Percentiles rank a stretch among this genome's conserved stretches.
Evolutionary conservation across 2,329 filamentous ascomycete genomes (phyloP).

Genomic region (Cercospora canescens): DNA sequence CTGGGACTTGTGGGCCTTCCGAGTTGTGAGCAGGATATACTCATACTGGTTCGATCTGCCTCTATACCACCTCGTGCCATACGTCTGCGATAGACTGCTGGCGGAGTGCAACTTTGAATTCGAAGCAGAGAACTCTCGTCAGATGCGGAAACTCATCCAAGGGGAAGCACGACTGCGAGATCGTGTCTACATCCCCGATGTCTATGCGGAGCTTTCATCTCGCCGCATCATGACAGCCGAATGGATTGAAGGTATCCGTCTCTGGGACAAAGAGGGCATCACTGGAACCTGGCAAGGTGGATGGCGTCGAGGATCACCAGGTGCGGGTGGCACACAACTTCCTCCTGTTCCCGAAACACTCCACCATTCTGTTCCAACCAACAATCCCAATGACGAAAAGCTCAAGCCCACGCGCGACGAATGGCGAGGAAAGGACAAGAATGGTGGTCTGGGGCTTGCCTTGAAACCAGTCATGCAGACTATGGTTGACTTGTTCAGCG

Average conservation of each 20-base stretch:
- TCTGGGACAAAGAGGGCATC: conserved; percentile 89
- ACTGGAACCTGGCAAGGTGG: conserved; percentile 77
- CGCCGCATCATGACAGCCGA: conserved; percentile 88
- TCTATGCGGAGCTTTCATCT: conserved; percentile 80
- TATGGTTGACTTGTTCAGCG: conserved; percentile 95
- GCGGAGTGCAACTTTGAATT: conserved; percentile 94
- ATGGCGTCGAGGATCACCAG: conserved; percentile 73
- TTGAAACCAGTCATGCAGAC: conserved; percentile 91
- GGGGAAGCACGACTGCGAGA: conserved; percentile 73
- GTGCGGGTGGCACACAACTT: conserved; percentile 68
- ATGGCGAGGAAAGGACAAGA: conserved; percentile 72
- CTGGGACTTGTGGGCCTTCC: conserved; percentile 96
- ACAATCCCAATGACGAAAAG: conserved; percentile 56
- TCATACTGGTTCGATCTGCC: conserved; percentile 91
- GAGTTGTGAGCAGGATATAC: conserved; percentile 80
- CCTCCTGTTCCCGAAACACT: conserved; percentile 44
- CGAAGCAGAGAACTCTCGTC: conserved; percentile 83
- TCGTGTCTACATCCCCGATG: conserved; percentile 83
- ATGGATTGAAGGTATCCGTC: conserved; percentile 91
- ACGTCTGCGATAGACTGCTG: conserved; percentile 86
- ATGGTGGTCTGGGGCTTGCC: conserved; percentile 80
- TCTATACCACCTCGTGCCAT: conserved; percentile 85
- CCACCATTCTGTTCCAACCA: conserved; percentile 33
- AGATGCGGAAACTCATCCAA: conserved; percentile 76
- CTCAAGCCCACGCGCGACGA: conserved; percentile 78